Evolutionary conservation across 2,329 filamentous ascomycete genomes (phyloP), one percentile per base, ranked within the genome.

Genomic region (Verticillium nonalfalfae): DNA sequence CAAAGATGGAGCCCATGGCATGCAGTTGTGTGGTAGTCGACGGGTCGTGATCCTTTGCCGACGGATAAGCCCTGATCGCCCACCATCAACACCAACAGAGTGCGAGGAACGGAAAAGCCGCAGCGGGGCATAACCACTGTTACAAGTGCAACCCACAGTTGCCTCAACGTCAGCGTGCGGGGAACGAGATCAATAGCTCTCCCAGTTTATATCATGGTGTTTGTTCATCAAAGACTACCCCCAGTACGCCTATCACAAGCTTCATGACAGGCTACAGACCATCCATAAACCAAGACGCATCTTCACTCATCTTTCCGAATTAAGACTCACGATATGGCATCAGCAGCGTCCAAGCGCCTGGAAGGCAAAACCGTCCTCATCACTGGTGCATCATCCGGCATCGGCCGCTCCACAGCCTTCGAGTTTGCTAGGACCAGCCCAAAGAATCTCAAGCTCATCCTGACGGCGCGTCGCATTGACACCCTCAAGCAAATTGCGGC

Each of bases 311-410:
- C 56, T 63, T 52, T 58, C 40, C 36, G 34, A 15, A 31, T 4
- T 34, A 15, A 56, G 35, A n/a, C 50, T 58, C 56, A 71, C 68
- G 76, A 71, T 9, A 57, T 57, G 55, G 76, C 82, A 56, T 85
- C 91, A 45, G 86, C 89, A 71, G 87, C 90, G 78, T 84, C 83
- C 65, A 90, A 92, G 75, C 93, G 94, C 79, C 90, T 99, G 63
- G 84, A 89, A 70, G 93, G 93, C 84, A 98, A 98, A 80, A 98
- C 93, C 4, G 81, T 98, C 63, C 77, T 98, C 61, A 85, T 99
- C 65, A 99, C 95, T 5, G 95, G 95, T 61, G 95, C 95, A 36
- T 95, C 90, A 3, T 96, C 91, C n/a, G 95, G 95, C 64, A 98
- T 99, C 75, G 95, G 95, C 31, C 85, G 84, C 60, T 86, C 84